Conservation (phyloP, 2,329 filamentous ascomycete genomes). For the Clarireedia monteithiana region DNA sequence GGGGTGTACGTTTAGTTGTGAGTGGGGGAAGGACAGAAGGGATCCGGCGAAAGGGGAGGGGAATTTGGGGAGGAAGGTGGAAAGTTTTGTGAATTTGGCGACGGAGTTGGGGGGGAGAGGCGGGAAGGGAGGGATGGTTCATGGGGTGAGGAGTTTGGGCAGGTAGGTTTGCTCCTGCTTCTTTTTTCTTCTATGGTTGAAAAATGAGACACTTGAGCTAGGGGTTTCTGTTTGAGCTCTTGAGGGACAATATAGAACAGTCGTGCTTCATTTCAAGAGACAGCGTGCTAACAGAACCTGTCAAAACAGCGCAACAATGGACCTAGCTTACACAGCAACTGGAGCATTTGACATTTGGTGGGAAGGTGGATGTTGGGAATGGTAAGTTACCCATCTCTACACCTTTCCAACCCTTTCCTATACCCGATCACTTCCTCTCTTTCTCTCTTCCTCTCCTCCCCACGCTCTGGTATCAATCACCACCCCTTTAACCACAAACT, state of each 20-base stretch:
- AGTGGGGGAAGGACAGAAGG: conserved; percentile 72
- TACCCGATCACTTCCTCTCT: no score
- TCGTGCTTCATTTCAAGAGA: background rate
- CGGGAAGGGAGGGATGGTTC: conserved; percentile 71
- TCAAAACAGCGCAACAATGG: conserved; percentile 54
- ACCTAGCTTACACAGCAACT: conserved; percentile 68
- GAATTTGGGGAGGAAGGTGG: conserved; percentile 63
- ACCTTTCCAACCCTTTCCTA: background rate
- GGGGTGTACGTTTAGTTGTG: conserved; percentile 65
- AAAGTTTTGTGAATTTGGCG: conserved; percentile 70
- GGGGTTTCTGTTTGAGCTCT: background rate
- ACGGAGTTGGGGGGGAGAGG: conserved; percentile 53
- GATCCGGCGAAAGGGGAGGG: conserved; percentile 49
- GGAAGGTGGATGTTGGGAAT: conserved; percentile 78
- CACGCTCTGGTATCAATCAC: background rate
- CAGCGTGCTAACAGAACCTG: background rate
- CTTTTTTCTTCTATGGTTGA: background rate
- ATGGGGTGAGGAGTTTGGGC: conserved; percentile 64
- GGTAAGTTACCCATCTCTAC: conserved; percentile 36
- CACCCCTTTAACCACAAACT: background rate
- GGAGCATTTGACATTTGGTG: conserved; percentile 75
- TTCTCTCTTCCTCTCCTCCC: background rate
- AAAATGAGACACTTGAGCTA: background rate
- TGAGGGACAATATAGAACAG: background rate
- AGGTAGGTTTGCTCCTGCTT: conserved; percentile 30